Conservation (phyloP, 2,329 filamentous ascomycete species). For the Diplodia seriata region DNA sequence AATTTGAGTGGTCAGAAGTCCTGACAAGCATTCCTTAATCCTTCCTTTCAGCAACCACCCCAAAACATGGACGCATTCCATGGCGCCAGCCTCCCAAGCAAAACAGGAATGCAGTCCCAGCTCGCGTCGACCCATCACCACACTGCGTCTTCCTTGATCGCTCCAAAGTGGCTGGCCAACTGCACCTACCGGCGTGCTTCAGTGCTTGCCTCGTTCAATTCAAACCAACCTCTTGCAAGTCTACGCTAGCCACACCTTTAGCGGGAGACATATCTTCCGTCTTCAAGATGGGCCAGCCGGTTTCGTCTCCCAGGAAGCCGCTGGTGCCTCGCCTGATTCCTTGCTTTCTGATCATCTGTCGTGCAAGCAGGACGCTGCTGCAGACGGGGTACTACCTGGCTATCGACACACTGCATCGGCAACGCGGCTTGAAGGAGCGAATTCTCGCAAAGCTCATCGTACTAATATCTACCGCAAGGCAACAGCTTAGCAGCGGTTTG, state of each 20-base stretch:
- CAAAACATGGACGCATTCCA: conserved; percentile 20
- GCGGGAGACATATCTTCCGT: conserved; percentile 10
- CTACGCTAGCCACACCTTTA: conserved; percentile 12
- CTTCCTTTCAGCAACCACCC: conserved; percentile 1
- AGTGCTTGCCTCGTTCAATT: conserved; percentile 7
- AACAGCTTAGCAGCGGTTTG: background rate
- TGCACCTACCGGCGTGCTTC: conserved; percentile 1
- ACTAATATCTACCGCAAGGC: background rate
- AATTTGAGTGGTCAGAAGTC: conserved; percentile 15
- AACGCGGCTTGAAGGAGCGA: background rate
- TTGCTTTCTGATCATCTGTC: conserved; percentile 18
- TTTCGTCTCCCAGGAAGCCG: conserved; percentile 16
- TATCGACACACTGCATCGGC: conserved; percentile 4
- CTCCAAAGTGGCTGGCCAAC: conserved; percentile 17
- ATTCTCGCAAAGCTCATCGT: background rate
- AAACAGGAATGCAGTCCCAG: conserved; percentile 9
- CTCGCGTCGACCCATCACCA: background rate
- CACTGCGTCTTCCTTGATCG: background rate
- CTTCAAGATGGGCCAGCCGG: conserved; percentile 25
- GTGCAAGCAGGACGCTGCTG: conserved; percentile 1
- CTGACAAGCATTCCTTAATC: background rate
- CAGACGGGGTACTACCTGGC: background rate
- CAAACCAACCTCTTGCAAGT: conserved; percentile 21
- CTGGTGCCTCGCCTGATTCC: conserved; percentile 19
- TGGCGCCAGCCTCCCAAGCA: background rate